phyloP scores from a whole-genome alignment of 345 rosid genomes.

The Acer saccharum region DNA sequence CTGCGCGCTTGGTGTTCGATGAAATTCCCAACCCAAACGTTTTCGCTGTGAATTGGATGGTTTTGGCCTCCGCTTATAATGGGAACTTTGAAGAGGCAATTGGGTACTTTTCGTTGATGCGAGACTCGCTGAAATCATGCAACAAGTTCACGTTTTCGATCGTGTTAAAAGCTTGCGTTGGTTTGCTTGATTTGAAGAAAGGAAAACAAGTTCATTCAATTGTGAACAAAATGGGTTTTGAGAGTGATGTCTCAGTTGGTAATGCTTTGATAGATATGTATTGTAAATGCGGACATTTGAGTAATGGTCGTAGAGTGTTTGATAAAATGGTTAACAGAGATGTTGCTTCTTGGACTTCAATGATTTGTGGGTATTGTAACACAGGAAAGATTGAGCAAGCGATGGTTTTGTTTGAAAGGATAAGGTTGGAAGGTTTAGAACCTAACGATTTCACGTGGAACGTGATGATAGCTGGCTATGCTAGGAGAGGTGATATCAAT shows the following conservation, averaged over 20 bases:
- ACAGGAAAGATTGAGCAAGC: conserved; percentile 35
- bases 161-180: conserved; percentile 51
- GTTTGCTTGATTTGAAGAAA: conserved; percentile 44
- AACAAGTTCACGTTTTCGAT: conserved; percentile 48
- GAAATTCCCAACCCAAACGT: conserved; percentile 33
- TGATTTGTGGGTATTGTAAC: conserved; percentile 51
- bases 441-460: conserved; percentile 55
- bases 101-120: conserved; percentile 41
- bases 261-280: conserved; percentile 51
- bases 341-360: conserved; percentile 52
- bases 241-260: conserved; percentile 28
- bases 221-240: conserved; percentile 29
- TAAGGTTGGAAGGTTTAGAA: conserved; percentile 46
- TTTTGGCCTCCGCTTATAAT: conserved; percentile 37
- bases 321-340: conserved; percentile 37
- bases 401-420: conserved; percentile 34
- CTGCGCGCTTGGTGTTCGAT: conserved; percentile 31
- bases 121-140: conserved; percentile 22
- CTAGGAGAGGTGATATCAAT: conserved; percentile 42
- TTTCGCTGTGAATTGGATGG: conserved; percentile 56
- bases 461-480: conserved; percentile 38
- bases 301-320: conserved; percentile 41
- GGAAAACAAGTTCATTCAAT: conserved; percentile 45
- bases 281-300: conserved; percentile 34
- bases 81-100: conserved; percentile 41